Evolutionary conservation across 179 eudicot species (phyloP).

Genomic region (Spinacia oleracea): DNA sequence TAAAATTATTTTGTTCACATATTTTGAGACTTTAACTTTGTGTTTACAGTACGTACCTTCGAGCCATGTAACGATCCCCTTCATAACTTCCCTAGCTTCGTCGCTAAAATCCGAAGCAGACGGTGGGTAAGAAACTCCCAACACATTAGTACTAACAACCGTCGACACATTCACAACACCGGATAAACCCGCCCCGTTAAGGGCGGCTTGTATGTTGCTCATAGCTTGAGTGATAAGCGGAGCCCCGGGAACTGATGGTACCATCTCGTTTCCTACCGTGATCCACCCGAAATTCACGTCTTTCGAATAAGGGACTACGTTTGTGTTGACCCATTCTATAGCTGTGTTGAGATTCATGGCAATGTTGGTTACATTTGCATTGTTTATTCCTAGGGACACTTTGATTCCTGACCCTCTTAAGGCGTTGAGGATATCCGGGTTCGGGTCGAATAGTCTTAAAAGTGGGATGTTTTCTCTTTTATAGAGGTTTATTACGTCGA

Average conservation of each 20-base stretch:
- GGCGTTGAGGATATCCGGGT: conserved; percentile 35
- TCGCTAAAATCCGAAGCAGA: conserved; percentile 30
- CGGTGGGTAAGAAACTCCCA: conserved; percentile 38
- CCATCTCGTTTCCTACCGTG: conserved; percentile 43
- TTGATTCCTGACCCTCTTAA: conserved; percentile 36
- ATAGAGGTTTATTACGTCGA: conserved; percentile 31
- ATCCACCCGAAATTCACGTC: conserved; percentile 33
- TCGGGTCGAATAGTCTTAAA: conserved; percentile 45
- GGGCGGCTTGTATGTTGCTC: conserved; percentile 7
- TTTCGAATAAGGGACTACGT: conserved; percentile 26
- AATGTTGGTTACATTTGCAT: conserved; percentile 27
- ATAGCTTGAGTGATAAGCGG: conserved; percentile 30
- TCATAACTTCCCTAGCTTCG: background rate
- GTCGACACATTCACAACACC: conserved; percentile 34
- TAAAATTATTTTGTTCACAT: too few relatives aligned
- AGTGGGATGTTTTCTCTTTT: conserved; percentile 19
- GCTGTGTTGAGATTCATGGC: conserved; percentile 21
- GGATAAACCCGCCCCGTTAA: background rate
- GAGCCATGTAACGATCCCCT: background rate
- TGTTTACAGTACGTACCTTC: too few relatives aligned
- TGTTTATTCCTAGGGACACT: conserved; percentile 37
- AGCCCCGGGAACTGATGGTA: conserved; percentile 13
- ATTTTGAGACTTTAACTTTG: too few relatives aligned
- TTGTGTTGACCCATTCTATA: conserved; percentile 35
- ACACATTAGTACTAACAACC: conserved; percentile 2